Evolutionary conservation across 345 rosid genomes (phyloP).

Genomic region (Rhodamnia argentea): DNA sequence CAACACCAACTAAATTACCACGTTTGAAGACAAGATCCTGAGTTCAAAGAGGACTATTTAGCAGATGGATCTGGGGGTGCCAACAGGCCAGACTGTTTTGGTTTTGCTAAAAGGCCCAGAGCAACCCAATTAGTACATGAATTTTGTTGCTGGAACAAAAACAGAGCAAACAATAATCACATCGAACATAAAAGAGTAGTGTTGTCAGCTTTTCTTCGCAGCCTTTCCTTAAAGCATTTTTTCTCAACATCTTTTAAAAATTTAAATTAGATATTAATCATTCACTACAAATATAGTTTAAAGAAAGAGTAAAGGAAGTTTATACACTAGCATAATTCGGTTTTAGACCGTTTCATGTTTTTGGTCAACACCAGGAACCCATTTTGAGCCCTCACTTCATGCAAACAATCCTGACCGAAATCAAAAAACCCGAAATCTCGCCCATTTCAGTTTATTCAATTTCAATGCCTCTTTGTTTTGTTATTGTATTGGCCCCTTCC

Average conservation of each 20-base stretch:
- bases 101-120: neutral
- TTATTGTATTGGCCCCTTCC: neutral
- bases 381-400: neutral
- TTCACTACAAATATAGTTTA: neutral
- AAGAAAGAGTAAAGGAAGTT: neutral
- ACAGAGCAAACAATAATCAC: neutral
- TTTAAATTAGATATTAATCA: neutral
- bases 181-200: neutral
- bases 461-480: neutral
- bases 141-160: neutral
- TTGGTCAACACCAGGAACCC: neutral
- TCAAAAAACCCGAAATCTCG: neutral
- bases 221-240: neutral
- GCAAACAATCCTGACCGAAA: neutral
- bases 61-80: neutral
- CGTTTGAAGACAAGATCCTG: slow-evolving; percentile 68
- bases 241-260: neutral
- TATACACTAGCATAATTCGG: neutral
- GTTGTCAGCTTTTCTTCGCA: neutral
- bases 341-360: neutral
- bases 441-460: neutral
- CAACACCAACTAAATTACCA: slow-evolving; percentile 70
- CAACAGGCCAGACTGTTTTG: neutral
- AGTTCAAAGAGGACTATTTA: slow-evolving; percentile 15
- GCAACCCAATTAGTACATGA: neutral